Evolutionary conservation across 176 grass and related monocot species (phyloP), one percentile per base, ranked within the genome.

Genomic region (Calamus simplicifolius): DNA sequence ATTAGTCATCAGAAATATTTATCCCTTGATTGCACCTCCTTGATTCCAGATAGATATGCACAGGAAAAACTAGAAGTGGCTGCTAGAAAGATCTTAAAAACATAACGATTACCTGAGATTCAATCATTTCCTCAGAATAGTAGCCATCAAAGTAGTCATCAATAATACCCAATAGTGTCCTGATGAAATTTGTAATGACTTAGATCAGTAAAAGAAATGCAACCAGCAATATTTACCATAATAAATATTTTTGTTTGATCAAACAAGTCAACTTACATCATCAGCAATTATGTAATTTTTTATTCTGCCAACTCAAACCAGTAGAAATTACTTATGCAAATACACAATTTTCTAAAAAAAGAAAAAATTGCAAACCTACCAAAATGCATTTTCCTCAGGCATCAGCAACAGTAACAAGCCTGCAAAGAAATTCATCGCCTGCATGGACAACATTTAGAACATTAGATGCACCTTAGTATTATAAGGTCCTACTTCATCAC

Each of bases 371-470:
- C 19, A 72, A 55, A 53, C 79, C 62, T 98, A 90, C 87, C 87
- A 98, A 72, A 98, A 98, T 77, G 87, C 93, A 81, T 92, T 88
- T 81, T 98, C 93, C 82, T 92, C 84, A 76, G 93, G 79, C 87
- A 98, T 98, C 64, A 92, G 73, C 68, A 98, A 77, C 29, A 98
- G 76, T 71, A 98, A 88, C 72, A 98, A 75, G 8, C 93, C 93
- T 62, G 83, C 93, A 81, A 98, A 98, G 73, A 98, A 98, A 56
- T 98, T 98, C 93, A 98, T 98, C 49, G 93, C 93, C 87, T 98
- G 59, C 50, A 31, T 62, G 26, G 48, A 67, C 63, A 85, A 19
- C 62, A 70, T 62, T 3, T 2, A 71, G 74, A 25, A 71, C 25
- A 57, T 62, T 53, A 72, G 56, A 59, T 50, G 35, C 7, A 57